Percentiles rank a stretch among this genome's conserved stretches.
These are phyloP conservation scores for Euryodendron excelsum DNA, from an alignment of 148 eudicot species.

Conservation along the genomic window DNA sequence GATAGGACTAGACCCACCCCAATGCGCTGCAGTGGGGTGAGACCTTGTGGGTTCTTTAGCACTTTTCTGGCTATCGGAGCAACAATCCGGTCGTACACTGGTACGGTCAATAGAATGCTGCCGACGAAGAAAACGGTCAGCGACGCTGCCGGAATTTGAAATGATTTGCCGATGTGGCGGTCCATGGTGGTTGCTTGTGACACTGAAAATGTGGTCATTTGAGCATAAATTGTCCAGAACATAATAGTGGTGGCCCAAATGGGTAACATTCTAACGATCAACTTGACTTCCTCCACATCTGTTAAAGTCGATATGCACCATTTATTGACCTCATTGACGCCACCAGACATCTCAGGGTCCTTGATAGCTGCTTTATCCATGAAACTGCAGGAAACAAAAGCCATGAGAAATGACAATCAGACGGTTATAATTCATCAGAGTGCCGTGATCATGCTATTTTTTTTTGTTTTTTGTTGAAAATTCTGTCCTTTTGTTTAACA, in stretches of 20 bases:
- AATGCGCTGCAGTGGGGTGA: slow-evolving; percentile 62
- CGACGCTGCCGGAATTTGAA: slow-evolving; percentile 81
- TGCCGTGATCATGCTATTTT: not conserved
- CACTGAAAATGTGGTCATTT: slow-evolving; percentile 93
- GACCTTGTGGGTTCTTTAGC: slow-evolving; percentile 57
- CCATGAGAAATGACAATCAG: not conserved
- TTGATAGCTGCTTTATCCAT: slow-evolving; percentile 86
- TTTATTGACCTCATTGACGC: slow-evolving; percentile 30
- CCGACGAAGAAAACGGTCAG: slow-evolving; percentile 75
- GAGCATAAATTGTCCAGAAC: slow-evolving; percentile 92
- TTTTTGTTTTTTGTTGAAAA: too few relatives aligned
- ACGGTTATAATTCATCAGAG: not conserved
- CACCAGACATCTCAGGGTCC: slow-evolving; percentile 26
- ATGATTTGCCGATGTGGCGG: slow-evolving; percentile 60
- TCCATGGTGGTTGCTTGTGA: slow-evolving; percentile 88
- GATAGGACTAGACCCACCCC: slow-evolving; percentile 50
- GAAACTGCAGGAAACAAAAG: slow-evolving; percentile 35
- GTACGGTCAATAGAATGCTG: slow-evolving; percentile 71
- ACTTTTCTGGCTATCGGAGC: slow-evolving; percentile 41
- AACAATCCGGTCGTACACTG: slow-evolving; percentile 58
- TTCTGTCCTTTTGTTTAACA: too few relatives aligned
- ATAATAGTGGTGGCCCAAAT: slow-evolving; percentile 96
- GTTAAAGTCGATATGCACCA: slow-evolving; percentile 68
- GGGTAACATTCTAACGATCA: slow-evolving; percentile 76
- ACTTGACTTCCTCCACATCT: slow-evolving; percentile 85